Percentiles rank a stretch among this genome's conserved stretches.
phyloP scores from a whole-genome alignment of 106 monocot genomes.

The Dendrobium nobile region DNA sequence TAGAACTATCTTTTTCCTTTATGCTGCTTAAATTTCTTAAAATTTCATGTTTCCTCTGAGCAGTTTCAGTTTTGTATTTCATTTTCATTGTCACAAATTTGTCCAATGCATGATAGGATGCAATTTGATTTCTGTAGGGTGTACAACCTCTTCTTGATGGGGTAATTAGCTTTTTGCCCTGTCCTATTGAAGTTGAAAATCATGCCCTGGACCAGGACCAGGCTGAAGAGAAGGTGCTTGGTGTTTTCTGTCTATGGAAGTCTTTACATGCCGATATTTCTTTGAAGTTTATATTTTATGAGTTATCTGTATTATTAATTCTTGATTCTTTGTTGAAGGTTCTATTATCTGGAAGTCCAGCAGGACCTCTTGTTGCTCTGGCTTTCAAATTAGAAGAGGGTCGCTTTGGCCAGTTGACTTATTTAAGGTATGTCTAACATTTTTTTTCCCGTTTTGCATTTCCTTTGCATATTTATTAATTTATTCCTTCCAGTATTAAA shows the following conservation, averaged over 20 bases:
- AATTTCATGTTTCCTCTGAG: neutral
- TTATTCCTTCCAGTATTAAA: neutral
- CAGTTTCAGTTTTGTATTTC: neutral
- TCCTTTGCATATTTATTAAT: neutral
- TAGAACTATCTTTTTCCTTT: neutral
- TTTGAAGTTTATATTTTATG: constrained; percentile 4
- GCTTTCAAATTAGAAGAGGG: constrained; percentile 99
- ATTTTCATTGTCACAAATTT: constrained; percentile 2
- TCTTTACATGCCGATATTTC: neutral
- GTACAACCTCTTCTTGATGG: constrained; percentile 98
- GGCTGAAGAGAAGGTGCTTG: constrained; percentile 86
- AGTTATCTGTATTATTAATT: neutral
- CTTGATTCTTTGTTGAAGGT: constrained; percentile 37
- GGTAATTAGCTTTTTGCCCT: constrained; percentile 86
- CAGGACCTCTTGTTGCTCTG: constrained; percentile 85
- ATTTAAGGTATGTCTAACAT: constrained; percentile 52
- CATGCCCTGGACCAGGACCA: constrained; percentile 89
- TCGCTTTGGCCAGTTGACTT: constrained; percentile 96
- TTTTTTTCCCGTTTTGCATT: neutral
- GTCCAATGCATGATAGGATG: constrained; percentile 2
- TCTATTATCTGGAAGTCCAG: constrained; percentile 69
- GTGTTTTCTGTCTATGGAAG: neutral
- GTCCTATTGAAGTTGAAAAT: constrained; percentile 85
- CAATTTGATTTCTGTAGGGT: constrained; percentile 45
- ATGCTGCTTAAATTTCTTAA: neutral